phyloP scores from a whole-genome alignment of 192 early-diverging fungal species.

The Cetraspora pellucida region DNA sequence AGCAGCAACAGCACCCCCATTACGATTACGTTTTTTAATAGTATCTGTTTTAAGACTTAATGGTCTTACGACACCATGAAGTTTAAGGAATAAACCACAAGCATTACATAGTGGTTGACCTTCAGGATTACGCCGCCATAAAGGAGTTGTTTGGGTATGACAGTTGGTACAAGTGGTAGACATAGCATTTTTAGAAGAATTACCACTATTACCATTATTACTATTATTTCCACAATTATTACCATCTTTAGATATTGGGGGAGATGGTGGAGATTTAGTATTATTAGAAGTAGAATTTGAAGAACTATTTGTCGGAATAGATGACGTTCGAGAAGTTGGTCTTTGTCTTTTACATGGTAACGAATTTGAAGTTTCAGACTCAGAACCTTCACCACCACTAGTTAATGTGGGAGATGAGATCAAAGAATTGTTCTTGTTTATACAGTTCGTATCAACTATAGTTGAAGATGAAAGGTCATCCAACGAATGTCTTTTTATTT shows the following conservation, averaged over 20 bases:
- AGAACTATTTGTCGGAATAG: constrained; percentile 21
- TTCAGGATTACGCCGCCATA: constrained; percentile 91
- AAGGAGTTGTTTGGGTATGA: constrained; percentile 83
- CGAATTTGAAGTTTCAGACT: not conserved
- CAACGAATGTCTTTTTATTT: constrained; percentile 15
- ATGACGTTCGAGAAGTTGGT: constrained; percentile 22
- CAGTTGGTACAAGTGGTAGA: constrained; percentile 81
- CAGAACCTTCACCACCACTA: not conserved
- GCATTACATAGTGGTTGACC: constrained; percentile 96
- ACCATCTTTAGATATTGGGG: constrained; percentile 22
- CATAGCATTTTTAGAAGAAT: constrained; percentile 35
- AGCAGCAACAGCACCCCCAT: constrained; percentile 8
- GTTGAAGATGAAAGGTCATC: not conserved
- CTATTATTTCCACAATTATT: not conserved
- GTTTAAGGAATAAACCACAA: constrained; percentile 94
- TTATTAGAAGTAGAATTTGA: constrained; percentile 37
- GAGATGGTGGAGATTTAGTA: constrained; percentile 31
- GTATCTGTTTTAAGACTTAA: constrained; percentile 86
- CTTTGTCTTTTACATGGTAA: constrained; percentile 29
- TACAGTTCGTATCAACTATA: not conserved
- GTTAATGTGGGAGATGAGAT: not conserved
- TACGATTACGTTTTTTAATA: constrained; percentile 88
- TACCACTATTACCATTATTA: constrained; percentile 36
- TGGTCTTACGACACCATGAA: constrained; percentile 89
- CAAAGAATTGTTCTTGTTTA: not conserved